Evolutionary conservation across 176 grass and related monocot species (phyloP).

Genomic region (Oryza meridionalis): DNA sequence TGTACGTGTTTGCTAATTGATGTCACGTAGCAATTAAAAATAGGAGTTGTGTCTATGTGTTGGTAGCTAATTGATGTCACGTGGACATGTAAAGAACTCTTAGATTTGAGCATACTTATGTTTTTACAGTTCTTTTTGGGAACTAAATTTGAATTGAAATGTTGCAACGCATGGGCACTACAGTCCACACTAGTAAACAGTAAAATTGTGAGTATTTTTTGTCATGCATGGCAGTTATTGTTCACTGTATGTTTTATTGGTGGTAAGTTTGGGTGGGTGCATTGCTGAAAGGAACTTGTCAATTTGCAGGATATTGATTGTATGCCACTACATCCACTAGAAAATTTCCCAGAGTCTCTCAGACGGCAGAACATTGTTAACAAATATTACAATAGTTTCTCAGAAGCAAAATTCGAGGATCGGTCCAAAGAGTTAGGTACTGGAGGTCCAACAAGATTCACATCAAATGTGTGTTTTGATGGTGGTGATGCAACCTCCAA

Average conservation of each 20-base stretch:
- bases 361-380: constrained; percentile 58
- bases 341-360: constrained; percentile 85
- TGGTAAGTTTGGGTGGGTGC: constrained; percentile 13
- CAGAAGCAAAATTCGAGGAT: constrained; percentile 62
- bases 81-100: neutral
- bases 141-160: neutral
- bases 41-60: too few species aligned
- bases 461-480: constrained; percentile 55
- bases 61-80: neutral
- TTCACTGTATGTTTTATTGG: neutral
- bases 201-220: neutral
- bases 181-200: neutral
- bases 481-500: constrained; percentile 48
- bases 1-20: neutral
- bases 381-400: constrained; percentile 63
- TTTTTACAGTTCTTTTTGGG: neutral
- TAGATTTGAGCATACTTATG: neutral
- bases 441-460: constrained; percentile 47
- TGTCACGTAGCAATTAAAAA: too few species aligned
- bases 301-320: constrained; percentile 93
- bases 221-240: neutral
- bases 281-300: constrained; percentile 34
- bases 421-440: constrained; percentile 56
- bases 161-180: neutral
- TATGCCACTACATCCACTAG: constrained; percentile 83